Percentiles rank a stretch among this genome's conserved stretches.
Evolutionary conservation across 2,329 filamentous ascomycete genomes (phyloP).

Genomic region (Ophiosphaerella narmari): DNA sequence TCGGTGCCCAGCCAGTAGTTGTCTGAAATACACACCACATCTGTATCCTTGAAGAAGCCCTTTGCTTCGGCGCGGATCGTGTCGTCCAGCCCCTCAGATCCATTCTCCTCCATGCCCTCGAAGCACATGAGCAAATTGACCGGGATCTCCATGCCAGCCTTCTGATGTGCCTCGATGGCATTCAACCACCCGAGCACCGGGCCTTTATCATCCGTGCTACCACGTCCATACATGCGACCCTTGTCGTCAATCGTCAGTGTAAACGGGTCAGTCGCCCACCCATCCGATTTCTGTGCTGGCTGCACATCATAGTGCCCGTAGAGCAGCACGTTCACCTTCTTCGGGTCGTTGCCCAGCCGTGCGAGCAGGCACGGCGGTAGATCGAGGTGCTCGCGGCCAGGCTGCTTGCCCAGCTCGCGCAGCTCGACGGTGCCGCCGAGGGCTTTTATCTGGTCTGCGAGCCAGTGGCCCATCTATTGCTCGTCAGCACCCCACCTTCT

Average conservation of each 20-base stretch:
- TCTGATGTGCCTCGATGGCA: slow-evolving; percentile 95
- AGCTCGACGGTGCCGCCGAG: slow-evolving; percentile 89
- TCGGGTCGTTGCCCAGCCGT: slow-evolving; percentile 88
- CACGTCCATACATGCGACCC: slow-evolving; percentile 93
- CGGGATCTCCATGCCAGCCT: slow-evolving; percentile 90
- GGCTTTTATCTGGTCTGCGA: slow-evolving; percentile 78
- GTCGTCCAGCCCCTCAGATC: slow-evolving; percentile 93
- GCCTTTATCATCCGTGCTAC: slow-evolving; percentile 96
- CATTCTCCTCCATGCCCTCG: slow-evolving; percentile 99
- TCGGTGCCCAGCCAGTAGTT: slow-evolving; percentile 99
- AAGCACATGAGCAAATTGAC: slow-evolving; percentile 99
- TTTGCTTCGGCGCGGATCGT: slow-evolving; percentile 90
- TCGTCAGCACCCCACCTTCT: slow-evolving; percentile 1
- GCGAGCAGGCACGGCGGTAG: slow-evolving; percentile 91
- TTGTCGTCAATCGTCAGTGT: slow-evolving; percentile 84
- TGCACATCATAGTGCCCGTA: slow-evolving; percentile 99
- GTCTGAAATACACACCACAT: slow-evolving; percentile 97
- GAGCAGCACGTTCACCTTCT: slow-evolving; percentile 92
- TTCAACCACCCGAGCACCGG: slow-evolving; percentile 97
- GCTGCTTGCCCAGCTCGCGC: slow-evolving; percentile 87
- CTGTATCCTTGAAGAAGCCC: slow-evolving; percentile 92
- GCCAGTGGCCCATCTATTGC: slow-evolving; percentile 82
- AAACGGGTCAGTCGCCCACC: slow-evolving; percentile 96
- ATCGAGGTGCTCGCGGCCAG: slow-evolving; percentile 84
- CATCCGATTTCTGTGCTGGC: slow-evolving; percentile 88